A percentile compares a stretch with the other conserved stretches of the same genome.
Conservation (phyloP, 345 rosid genomes). For the Microthlaspi erraticum region DNA sequence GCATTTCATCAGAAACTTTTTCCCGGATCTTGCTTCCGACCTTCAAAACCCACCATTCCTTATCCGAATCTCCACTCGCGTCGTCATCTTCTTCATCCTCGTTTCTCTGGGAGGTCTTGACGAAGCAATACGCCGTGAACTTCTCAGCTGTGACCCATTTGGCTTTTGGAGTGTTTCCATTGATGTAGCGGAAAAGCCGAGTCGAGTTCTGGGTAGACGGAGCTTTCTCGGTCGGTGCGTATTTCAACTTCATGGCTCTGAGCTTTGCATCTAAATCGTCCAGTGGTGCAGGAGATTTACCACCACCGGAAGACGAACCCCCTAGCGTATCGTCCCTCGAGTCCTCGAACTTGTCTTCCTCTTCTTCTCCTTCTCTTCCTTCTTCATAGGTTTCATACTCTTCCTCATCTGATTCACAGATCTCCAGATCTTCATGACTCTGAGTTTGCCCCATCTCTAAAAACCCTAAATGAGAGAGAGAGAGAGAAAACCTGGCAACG, state of each 20-base stretch:
- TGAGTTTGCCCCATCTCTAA: slow-evolving; percentile 67
- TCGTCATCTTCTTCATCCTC: slow-evolving; percentile 54
- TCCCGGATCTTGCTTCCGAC: slow-evolving; percentile 63
- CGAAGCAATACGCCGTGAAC: slow-evolving; percentile 58
- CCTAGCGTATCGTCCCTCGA: slow-evolving; percentile 57
- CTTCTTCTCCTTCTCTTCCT: slow-evolving; percentile 49
- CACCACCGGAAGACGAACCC: slow-evolving; percentile 44
- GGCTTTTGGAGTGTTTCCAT: slow-evolving; percentile 79
- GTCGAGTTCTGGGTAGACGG: slow-evolving; percentile 52
- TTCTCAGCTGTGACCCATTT: slow-evolving; percentile 80
- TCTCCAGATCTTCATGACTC: slow-evolving; percentile 69
- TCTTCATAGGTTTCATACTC: slow-evolving; percentile 52
- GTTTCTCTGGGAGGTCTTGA: slow-evolving; percentile 50
- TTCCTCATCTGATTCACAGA: slow-evolving; percentile 69
- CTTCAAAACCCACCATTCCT: slow-evolving; percentile 67
- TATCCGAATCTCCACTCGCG: slow-evolving; percentile 48
- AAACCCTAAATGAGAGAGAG: neutral
- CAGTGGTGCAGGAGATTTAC: slow-evolving; percentile 58
- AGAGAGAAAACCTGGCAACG: slow-evolving; percentile 10
- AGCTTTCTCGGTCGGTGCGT: slow-evolving; percentile 50
- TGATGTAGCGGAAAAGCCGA: slow-evolving; percentile 70
- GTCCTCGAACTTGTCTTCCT: slow-evolving; percentile 56
- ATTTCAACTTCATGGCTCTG: slow-evolving; percentile 64
- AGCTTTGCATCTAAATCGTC: slow-evolving; percentile 76
- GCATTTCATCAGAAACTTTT: slow-evolving; percentile 67